Percentiles rank a stretch among this genome's conserved stretches.
phyloP scores from a whole-genome alignment of 768 basidiomycete genomes.

The Suillus lakei region DNA sequence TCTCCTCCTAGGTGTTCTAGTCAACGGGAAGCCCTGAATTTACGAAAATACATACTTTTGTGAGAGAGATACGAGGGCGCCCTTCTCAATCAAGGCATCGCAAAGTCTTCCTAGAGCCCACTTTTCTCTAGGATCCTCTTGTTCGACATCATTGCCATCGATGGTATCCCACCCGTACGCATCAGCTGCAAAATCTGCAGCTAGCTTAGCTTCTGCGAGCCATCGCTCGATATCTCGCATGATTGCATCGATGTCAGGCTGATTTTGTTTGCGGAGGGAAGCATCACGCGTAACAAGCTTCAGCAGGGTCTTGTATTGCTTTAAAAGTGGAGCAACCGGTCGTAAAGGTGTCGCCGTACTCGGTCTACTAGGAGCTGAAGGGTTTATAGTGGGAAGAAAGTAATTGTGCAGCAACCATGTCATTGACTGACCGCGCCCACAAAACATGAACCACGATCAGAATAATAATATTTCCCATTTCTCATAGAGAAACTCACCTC shows the following conservation, averaged over 20 bases:
- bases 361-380: constrained; percentile 40
- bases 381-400: constrained; percentile 77
- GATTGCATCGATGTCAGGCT: constrained; percentile 51
- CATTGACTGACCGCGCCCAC: constrained; percentile 59
- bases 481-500: constrained; percentile 53
- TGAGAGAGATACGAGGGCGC: constrained; percentile 80
- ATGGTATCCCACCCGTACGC: constrained; percentile 50
- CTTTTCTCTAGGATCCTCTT: constrained; percentile 57
- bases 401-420: constrained; percentile 85
- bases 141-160: constrained; percentile 32
- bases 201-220: constrained; percentile 74
- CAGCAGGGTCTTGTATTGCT: constrained; percentile 70
- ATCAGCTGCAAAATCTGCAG: constrained; percentile 54
- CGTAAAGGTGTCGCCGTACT: constrained; percentile 46
- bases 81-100: constrained; percentile 68
- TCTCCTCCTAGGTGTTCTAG: constrained; percentile 54
- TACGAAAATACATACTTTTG: constrained; percentile 63
- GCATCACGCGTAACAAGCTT: constrained; percentile 69
- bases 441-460: constrained; percentile 13
- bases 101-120: constrained; percentile 75
- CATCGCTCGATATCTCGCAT: constrained; percentile 76
- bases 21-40: constrained; percentile 9
- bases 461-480: constrained; percentile 6
- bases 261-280: constrained; percentile 56
- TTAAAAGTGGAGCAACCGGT: constrained; percentile 69